Evolutionary conservation across 2,329 filamentous ascomycete genomes (phyloP).

Genomic region (Pezicula radicicola): DNA sequence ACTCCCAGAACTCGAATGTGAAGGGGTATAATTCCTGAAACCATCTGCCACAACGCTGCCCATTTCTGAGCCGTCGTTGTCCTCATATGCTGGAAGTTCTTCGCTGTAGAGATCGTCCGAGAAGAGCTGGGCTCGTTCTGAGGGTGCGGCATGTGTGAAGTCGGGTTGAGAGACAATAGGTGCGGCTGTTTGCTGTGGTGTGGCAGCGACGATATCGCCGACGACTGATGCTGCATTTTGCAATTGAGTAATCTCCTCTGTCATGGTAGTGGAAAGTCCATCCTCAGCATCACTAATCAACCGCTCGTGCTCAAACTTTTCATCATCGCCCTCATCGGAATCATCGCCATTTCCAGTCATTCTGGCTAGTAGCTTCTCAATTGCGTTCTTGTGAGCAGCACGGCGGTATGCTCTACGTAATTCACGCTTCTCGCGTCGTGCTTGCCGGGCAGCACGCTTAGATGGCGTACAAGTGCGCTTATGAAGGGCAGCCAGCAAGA

Average conservation of each 20-base stretch:
- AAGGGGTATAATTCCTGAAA: constrained; percentile 20
- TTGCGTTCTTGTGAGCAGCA: constrained; percentile 14
- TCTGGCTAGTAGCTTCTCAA: constrained; percentile 10
- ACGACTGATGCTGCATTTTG: constrained; percentile 19
- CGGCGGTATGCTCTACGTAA: constrained; percentile 13
- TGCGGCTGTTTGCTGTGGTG: not conserved
- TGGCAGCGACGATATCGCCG: constrained; percentile 18
- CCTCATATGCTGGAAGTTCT: constrained; percentile 23
- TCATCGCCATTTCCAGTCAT: constrained; percentile 9
- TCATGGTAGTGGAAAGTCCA: constrained; percentile 17
- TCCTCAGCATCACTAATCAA: constrained; percentile 17
- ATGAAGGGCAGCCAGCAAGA: constrained; percentile 18
- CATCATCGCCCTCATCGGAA: constrained; percentile 13
- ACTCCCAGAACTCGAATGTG: constrained; percentile 14
- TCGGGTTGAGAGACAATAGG: not conserved
- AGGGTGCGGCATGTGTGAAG: not conserved
- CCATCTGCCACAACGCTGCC: constrained; percentile 23
- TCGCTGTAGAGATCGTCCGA: constrained; percentile 8
- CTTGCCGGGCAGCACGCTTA: constrained; percentile 10
- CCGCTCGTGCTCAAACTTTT: constrained; percentile 12
- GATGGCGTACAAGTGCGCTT: constrained; percentile 12
- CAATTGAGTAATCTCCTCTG: constrained; percentile 18
- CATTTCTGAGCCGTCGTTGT: constrained; percentile 18
- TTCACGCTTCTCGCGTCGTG: constrained; percentile 14
- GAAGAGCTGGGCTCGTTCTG: not conserved